phyloP scores from a whole-genome alignment of 2,329 filamentous ascomycete species.

The Zymoseptoria passerinii region DNA sequence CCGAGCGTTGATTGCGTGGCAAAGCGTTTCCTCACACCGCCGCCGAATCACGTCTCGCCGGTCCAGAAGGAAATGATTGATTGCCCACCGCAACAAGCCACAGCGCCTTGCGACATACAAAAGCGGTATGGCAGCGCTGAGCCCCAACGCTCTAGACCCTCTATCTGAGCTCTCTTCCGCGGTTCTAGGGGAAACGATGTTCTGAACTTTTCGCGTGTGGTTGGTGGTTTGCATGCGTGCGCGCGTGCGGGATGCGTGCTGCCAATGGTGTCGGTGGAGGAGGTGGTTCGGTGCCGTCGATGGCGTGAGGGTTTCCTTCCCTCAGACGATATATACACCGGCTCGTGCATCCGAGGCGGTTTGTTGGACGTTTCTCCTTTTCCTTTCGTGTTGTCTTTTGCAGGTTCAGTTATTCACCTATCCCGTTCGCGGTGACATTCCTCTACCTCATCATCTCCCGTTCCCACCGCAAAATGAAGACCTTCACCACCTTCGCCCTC shows the following conservation, averaged over 20 bases:
- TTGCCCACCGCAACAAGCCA: background rate
- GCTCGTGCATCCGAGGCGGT: background rate
- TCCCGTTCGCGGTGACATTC: background rate
- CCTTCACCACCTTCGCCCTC: conserved; percentile 4
- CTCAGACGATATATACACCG: background rate
- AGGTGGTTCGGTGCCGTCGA: background rate
- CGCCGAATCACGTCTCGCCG: too few relatives aligned
- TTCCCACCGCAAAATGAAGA: conserved; percentile 10
- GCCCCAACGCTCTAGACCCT: background rate
- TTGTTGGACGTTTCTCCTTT: background rate
- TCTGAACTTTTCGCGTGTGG: background rate
- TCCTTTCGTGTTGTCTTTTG: background rate
- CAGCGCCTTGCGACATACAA: background rate
- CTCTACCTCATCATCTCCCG: background rate
- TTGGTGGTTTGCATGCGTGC: background rate
- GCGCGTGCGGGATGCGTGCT: background rate
- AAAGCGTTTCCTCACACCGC: too few relatives aligned
- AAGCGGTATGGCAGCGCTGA: background rate
- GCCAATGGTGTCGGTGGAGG: background rate
- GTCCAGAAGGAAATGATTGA: background rate
- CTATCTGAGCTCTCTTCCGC: background rate
- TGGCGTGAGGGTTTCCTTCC: background rate
- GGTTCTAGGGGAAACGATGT: background rate
- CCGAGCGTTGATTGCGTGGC: too few relatives aligned
- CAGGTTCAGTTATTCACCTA: background rate